A percentile compares a stretch with the other conserved stretches of the same genome.
Conservation (phyloP, 2,329 filamentous ascomycete species). For the Xylariales sp. region DNA sequence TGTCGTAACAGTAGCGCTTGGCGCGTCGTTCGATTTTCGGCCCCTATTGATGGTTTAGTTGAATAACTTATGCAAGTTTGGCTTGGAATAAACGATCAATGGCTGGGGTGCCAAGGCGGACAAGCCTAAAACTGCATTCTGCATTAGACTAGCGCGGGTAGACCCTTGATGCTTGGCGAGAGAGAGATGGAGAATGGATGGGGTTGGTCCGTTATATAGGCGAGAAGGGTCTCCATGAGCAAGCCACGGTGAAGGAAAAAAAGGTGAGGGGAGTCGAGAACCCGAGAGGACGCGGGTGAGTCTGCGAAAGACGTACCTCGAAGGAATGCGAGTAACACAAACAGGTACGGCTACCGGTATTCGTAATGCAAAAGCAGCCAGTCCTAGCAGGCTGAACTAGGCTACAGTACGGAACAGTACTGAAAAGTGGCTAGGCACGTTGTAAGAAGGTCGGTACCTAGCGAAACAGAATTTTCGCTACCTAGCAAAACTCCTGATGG, state of each 20-base stretch:
- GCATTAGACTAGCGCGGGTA: slow-evolving; percentile 22
- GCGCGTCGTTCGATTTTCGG: slow-evolving; percentile 23
- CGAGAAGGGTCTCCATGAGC: slow-evolving; percentile 17
- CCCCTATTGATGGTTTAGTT: slow-evolving; percentile 7
- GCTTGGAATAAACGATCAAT: slow-evolving; percentile 38
- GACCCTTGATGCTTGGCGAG: slow-evolving; percentile 32
- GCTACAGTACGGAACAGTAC: slow-evolving; percentile 11
- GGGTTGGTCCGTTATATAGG: slow-evolving; percentile 18
- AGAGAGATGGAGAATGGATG: slow-evolving; percentile 35
- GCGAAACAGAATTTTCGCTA: slow-evolving; percentile 14
- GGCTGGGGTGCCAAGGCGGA: slow-evolving; percentile 41
- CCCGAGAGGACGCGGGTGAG: not conserved
- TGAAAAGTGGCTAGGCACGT: not conserved
- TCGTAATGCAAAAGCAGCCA: not conserved
- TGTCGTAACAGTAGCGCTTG: slow-evolving; percentile 19
- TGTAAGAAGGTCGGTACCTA: slow-evolving; percentile 8
- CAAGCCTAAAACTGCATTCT: slow-evolving; percentile 27
- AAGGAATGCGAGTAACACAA: slow-evolving; percentile 12
- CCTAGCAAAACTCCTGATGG: not conserved
- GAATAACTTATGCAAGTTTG: slow-evolving; percentile 30
- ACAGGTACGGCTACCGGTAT: not conserved
- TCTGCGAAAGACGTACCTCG: slow-evolving; percentile 17
- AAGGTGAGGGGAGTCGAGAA: not conserved
- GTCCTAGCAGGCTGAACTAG: not conserved
- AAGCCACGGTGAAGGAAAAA: slow-evolving; percentile 3